Evolutionary conservation across 495 filamentous ascomycete species (phyloP).

Genomic region (Physcia stellaris): DNA sequence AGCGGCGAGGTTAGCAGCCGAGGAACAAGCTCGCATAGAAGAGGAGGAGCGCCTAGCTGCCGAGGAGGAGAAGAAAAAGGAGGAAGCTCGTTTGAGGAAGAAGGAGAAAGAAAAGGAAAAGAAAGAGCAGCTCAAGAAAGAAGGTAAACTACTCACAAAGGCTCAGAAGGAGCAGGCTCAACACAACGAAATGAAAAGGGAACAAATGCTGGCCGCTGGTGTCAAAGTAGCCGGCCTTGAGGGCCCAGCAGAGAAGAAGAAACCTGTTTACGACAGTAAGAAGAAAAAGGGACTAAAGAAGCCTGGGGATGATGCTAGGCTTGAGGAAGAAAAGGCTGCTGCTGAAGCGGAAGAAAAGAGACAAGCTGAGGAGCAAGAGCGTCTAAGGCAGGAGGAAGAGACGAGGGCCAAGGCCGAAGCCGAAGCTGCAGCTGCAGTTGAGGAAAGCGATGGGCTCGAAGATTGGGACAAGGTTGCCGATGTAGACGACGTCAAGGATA

Average conservation of each 20-base stretch:
- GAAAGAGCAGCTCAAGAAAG: conserved; percentile 88
- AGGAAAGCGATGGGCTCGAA: conserved; percentile 47
- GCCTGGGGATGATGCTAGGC: conserved; percentile 47
- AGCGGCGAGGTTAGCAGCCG: conserved; percentile 48
- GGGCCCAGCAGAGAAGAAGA: conserved; percentile 51
- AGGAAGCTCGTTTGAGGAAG: conserved; percentile 61
- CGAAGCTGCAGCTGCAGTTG: conserved; percentile 26
- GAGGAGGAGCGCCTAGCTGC: conserved; percentile 53
- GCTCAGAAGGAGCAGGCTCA: conserved; percentile 81
- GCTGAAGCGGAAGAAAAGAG: conserved; percentile 45
- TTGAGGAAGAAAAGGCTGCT: conserved; percentile 46
- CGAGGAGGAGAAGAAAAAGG: conserved; percentile 62
- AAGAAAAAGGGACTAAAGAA: conserved; percentile 68
- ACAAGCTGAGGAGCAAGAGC: conserved; percentile 58
- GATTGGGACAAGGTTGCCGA: conserved; percentile 86
- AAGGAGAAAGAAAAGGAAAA: conserved; percentile 94
- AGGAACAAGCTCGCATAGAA: conserved; percentile 59
- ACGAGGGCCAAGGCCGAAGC: conserved; percentile 45
- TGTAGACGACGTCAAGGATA: conserved; percentile 72
- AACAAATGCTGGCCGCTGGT: conserved; percentile 89
- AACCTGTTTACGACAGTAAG: conserved; percentile 53
- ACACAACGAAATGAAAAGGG: conserved; percentile 68
- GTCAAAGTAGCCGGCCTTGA: conserved; percentile 64
- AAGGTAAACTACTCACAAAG: conserved; percentile 90
- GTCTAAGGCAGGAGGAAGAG: conserved; percentile 50